phyloP scores from a whole-genome alignment of 2,329 filamentous ascomycete species.

The Ophiostoma piceae region DNA sequence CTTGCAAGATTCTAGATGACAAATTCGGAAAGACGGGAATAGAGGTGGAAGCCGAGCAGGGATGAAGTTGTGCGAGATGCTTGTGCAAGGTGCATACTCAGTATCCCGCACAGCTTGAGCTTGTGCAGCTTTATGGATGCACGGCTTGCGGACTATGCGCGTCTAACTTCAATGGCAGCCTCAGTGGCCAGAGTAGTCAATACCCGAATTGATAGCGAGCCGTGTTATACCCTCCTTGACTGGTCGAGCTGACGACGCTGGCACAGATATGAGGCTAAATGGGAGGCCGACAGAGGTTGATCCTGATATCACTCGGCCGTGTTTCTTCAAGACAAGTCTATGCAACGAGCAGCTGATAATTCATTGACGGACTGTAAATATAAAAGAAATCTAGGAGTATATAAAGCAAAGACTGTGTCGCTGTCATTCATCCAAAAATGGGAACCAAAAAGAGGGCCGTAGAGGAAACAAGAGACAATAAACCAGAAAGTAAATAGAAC shows the following conservation, averaged over 20 bases:
- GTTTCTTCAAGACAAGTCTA: neutral
- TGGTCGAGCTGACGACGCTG: neutral
- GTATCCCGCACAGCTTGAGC: neutral
- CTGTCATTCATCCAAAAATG: slow-evolving; percentile 6
- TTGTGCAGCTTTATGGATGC: too few species aligned
- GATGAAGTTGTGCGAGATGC: neutral
- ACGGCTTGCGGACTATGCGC: neutral
- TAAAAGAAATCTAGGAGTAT: slow-evolving; percentile 11
- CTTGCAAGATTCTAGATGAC: neutral
- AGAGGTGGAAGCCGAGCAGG: neutral
- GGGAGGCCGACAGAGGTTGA: neutral
- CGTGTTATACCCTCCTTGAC: slow-evolving; percentile 1
- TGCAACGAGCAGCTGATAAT: neutral
- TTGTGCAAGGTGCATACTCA: neutral
- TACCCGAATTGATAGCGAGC: neutral
- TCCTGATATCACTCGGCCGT: neutral
- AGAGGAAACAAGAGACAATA: neutral
- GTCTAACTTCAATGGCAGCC: neutral
- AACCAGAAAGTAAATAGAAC: neutral
- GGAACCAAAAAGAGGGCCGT: neutral
- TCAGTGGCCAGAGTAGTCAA: neutral
- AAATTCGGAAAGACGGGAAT: neutral
- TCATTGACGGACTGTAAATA: neutral
- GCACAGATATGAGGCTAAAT: neutral
- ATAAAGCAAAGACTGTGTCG: slow-evolving; percentile 3